Base-by-base conservation (phyloP, 1,284 basidiomycete genomes). In the Caloboletus firmus region DNA sequence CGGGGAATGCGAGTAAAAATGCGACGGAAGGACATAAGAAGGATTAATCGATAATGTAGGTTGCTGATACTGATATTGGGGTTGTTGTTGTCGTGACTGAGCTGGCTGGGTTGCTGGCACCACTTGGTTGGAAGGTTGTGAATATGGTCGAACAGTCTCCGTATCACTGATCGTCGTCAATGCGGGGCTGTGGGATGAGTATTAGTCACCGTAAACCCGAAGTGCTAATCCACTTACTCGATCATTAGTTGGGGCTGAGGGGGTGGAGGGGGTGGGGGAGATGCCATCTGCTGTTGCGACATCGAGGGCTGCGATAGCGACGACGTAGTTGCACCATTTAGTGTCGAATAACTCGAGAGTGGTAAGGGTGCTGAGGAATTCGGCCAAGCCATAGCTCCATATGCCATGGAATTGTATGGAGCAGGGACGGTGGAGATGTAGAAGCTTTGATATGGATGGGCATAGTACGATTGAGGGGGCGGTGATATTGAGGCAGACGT, bases 331-430 rank as follows among this genome's bases (percentile, higher is more conserved):
- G 87, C 87, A 18, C 87, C 87, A 70, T 89, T 88, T 50, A 90
- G 69, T 30, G 83, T 83, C 13, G 87, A 90, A 59, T 89, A 90
- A 55, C 73, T 83, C 9, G 87, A 90, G 31, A 90, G 68, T 1
- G 88, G 87, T 7, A 89, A 69, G 41, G 77, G 74, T 8, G 74
- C 63, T 13, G 74, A 64, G 34, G 75, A 67, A 28, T 64, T 61
- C 1, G 76, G 59, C 80, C 82, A 85, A 22, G 74, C 61, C 36
- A 79, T 66, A 1, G 70, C 58, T 34, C 76, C 74, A 57, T 84
- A 84, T 6, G 77, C 65, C 61, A 83, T 74, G 5, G 78, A 74
- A 59, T 80, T 80, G 70, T 79, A 84, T 6, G 83, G 76, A 3
- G 76, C 69, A 10, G 76, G 67, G n/a, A 77, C 67, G 47, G 73